Base-by-base conservation (phyloP, 371 early-diverging fungal genomes). In the Mucor piriformis region DNA sequence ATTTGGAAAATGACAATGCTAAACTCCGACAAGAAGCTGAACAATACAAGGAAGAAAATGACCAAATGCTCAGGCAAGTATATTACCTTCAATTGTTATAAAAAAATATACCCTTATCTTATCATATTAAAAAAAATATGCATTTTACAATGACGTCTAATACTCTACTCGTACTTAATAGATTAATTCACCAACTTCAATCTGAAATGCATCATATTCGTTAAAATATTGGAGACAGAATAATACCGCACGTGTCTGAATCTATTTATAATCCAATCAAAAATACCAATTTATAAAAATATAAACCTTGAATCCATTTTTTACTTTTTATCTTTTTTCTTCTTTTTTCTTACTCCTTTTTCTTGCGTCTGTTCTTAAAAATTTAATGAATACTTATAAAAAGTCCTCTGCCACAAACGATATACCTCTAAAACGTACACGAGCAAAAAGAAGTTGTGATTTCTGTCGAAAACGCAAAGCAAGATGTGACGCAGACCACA, bases 381-480 rank as follows among this genome's bases (percentile, higher is more conserved):
- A 40, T 37, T 42, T 16, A 34, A 59, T 51, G 55, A 37, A 67
- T 37, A 44, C 44, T 23, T 16, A 50, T 20, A 55, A 42, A 42
- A 42, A 42, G 18, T 18, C 18, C 8, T 18, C 42, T 18, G 18
- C 38, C 5, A 11, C 42, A 42, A 42, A 18, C 18, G 42, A 42
- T 42, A 61, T 61, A 32, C 70, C 67, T 23, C 50, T 77, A 16
- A 81, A 81, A 59, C 59, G 81, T 18, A 77, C 78, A 21, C 64
- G 81, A 33, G 81, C 81, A 3, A 81, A 81, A 65, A 55, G 81
- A 16, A 81, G 81, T 46, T 81, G 81, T 63, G 81, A 81, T 55
- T 77, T 77, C 59, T 81, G 81, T 53, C 57, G 81, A 42, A 76
- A 78, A 55, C 69, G 78, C 10, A 81, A 81, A 54, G 72, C 78